phyloP scores from a whole-genome alignment of 75 land plant genomes.

The Sequoia sempervirens region DNA sequence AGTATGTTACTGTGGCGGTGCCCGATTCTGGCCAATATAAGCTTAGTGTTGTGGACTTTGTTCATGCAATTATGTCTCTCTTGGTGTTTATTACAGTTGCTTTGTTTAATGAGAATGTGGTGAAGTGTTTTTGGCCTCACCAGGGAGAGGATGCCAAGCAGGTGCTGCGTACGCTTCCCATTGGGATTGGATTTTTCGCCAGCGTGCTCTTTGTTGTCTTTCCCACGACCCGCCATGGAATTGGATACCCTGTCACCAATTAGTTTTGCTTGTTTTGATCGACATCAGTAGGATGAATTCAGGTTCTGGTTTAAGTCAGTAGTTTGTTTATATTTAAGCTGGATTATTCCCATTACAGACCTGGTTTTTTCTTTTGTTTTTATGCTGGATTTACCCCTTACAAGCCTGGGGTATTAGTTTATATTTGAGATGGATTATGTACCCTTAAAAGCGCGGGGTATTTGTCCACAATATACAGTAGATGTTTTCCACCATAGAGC shows the following conservation, averaged over 20 bases:
- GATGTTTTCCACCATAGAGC: too few relatives aligned
- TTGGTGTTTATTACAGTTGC: constrained; percentile 54
- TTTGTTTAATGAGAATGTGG: constrained; percentile 49
- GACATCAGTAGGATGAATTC: too few relatives aligned
- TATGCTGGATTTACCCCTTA: too few relatives aligned
- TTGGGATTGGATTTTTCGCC: constrained; percentile 46
- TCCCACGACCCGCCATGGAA: constrained; percentile 65
- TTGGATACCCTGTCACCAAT: constrained; percentile 38
- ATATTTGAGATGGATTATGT: too few relatives aligned
- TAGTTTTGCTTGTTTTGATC: too few relatives aligned
- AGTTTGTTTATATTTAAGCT: too few relatives aligned
- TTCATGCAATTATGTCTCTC: constrained; percentile 51
- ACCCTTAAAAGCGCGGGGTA: too few relatives aligned
- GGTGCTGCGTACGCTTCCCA: constrained; percentile 40
- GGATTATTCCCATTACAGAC: too few relatives aligned
- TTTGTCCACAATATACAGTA: too few relatives aligned
- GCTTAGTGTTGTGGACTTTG: constrained; percentile 40
- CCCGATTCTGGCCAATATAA: constrained; percentile 17
- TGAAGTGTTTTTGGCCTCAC: constrained; percentile 43
- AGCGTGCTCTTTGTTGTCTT: constrained; percentile 62
- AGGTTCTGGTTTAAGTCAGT: too few relatives aligned
- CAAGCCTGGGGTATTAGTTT: too few relatives aligned
- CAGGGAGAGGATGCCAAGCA: constrained; percentile 11
- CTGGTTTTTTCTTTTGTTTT: too few relatives aligned
- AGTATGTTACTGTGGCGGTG: not conserved